phyloP scores from a whole-genome alignment of 73 alveolate species.

The Durusdinium trenchii region DNA sequence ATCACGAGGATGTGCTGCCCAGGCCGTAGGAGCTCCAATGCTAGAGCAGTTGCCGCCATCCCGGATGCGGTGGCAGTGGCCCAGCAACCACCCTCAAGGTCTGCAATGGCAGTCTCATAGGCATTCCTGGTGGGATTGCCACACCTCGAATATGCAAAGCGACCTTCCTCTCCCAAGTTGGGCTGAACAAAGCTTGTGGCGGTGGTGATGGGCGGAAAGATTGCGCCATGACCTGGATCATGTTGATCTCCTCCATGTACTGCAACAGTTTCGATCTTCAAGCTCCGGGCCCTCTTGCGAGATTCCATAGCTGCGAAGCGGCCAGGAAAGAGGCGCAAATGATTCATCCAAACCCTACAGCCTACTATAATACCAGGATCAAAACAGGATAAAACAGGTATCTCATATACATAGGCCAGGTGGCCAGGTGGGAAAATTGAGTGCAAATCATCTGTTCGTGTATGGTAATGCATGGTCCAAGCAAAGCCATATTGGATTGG shows the following conservation, averaged over 20 bases:
- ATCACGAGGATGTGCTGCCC: constrained; percentile 97
- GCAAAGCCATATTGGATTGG: too few species aligned
- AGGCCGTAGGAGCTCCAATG: constrained; percentile 95
- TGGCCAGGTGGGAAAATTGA: too few species aligned
- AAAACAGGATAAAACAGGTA: too few species aligned
- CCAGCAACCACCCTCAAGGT: constrained; percentile 96
- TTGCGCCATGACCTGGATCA: constrained; percentile 93
- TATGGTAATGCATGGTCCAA: too few species aligned
- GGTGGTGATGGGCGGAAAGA: constrained; percentile 92
- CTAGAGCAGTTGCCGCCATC: constrained; percentile 96
- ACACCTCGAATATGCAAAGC: constrained; percentile 97
- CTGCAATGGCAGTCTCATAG: constrained; percentile 97
- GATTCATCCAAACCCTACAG: too few species aligned
- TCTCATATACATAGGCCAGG: too few species aligned
- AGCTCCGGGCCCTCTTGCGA: constrained; percentile 83
- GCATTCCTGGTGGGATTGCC: constrained; percentile 98
- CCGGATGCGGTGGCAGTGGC: constrained; percentile 96
- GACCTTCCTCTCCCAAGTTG: constrained; percentile 83
- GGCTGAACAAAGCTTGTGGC: constrained; percentile 92
- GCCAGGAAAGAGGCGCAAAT: too few species aligned
- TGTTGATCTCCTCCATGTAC: constrained; percentile 88
- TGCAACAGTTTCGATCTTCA: constrained; percentile 68
- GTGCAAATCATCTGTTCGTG: too few species aligned
- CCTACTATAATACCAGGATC: too few species aligned
- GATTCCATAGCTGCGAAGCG: too few species aligned